Evolutionary conservation across 306 rosid genomes (phyloP).

Genomic region (Acacia melanoxylon): DNA sequence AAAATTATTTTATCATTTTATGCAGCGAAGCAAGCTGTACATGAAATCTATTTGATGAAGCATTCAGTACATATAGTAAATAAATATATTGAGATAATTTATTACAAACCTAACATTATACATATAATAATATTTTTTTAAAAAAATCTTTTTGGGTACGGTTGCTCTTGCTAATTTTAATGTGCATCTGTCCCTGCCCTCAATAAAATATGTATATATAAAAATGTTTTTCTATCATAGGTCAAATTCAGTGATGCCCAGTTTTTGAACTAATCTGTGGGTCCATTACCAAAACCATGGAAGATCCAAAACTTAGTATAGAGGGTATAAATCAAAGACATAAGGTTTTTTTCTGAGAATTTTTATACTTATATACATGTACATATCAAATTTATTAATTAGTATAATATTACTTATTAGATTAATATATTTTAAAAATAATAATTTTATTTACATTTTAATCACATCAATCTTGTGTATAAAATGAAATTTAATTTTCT

Average conservation of each 20-base stretch:
- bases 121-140: not conserved
- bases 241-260: slow-evolving; percentile 36
- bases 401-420: no score
- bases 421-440: no score
- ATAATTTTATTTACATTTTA: no score
- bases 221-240: not conserved
- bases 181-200: not conserved
- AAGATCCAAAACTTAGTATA: not conserved
- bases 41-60: not conserved
- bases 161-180: not conserved
- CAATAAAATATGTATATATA: not conserved
- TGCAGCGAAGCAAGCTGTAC: not conserved
- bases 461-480: not conserved
- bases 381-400: no score
- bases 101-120: not conserved
- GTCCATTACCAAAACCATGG: slow-evolving; percentile 5
- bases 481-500: no score
- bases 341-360: not conserved
- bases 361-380: no score
- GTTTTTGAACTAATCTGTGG: slow-evolving; percentile 6
- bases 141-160: not conserved
- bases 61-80: no score
- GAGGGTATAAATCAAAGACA: not conserved
- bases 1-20: no score
- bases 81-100: no score